Evolutionary conservation across 176 grass and related monocot genomes (phyloP).

Genomic region (Eragrostis curvula): DNA sequence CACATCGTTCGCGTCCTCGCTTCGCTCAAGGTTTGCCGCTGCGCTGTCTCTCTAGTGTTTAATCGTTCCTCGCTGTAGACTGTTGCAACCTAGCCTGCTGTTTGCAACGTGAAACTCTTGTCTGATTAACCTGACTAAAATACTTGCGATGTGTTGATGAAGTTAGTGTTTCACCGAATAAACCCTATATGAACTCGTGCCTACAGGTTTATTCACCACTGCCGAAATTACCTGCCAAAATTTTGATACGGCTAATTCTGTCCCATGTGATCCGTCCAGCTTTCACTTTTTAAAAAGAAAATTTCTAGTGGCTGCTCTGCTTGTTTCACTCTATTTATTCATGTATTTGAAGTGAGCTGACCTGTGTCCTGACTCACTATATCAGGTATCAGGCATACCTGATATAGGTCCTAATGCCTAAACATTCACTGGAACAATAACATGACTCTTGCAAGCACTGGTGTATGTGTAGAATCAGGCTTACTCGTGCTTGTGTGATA

Average conservation of each 20-base stretch:
- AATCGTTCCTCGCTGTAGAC: neutral
- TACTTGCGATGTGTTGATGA: neutral
- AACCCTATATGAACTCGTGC: neutral
- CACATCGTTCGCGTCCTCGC: conserved; percentile 83
- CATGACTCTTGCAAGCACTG: neutral
- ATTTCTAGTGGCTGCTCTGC: neutral
- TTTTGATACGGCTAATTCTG: neutral
- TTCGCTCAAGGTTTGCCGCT: conserved; percentile 71
- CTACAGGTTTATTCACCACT: neutral
- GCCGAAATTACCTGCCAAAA: neutral
- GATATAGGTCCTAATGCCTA: neutral
- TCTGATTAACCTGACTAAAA: neutral
- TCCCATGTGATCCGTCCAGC: neutral
- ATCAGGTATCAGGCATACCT: neutral
- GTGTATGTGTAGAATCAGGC: neutral
- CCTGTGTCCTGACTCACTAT: neutral
- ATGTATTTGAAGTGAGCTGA: neutral
- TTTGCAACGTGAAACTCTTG: neutral
- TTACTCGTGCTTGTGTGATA: conserved; percentile 16
- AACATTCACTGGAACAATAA: neutral
- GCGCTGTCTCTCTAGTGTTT: neutral
- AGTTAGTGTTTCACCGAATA: conserved; percentile 15
- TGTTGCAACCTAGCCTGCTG: neutral
- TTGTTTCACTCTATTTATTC: neutral
- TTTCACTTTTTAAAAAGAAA: neutral